Percentiles rank a stretch among this genome's conserved stretches.
phyloP scores from a whole-genome alignment of 1,139 yeast genomes.

The Geotrichum fermentans region DNA sequence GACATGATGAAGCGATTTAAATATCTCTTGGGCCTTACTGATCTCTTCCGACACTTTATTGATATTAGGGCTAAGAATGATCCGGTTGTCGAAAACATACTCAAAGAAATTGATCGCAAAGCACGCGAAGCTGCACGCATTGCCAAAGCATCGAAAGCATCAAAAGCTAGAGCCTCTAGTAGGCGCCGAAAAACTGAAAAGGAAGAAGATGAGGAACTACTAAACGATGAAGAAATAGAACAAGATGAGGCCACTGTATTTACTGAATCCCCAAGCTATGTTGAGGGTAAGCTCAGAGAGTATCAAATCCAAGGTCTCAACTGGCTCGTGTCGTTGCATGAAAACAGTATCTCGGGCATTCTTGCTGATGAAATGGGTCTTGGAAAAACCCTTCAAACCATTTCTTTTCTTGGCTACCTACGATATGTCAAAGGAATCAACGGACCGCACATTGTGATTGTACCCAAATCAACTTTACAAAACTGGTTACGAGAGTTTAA shows the following conservation, averaged over 20 bases:
- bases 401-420: conserved; percentile 68
- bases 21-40: conserved; percentile 77
- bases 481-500: conserved; percentile 94
- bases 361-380: conserved; percentile 98
- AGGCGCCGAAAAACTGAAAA: conserved; percentile 65
- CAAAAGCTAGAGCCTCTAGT: conserved; percentile 28
- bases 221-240: conserved; percentile 65
- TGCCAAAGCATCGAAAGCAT: conserved; percentile 13
- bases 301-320: conserved; percentile 91
- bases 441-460: conserved; percentile 90
- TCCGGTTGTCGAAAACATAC: conserved; percentile 56
- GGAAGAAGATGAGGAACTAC: conserved; percentile 86
- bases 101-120: conserved; percentile 50
- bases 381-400: conserved; percentile 61
- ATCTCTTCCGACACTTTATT: conserved; percentile 83
- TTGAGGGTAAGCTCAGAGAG: conserved; percentile 54
- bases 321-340: conserved; percentile 80
- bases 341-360: conserved; percentile 81
- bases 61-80: conserved; percentile 78
- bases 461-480: conserved; percentile 91
- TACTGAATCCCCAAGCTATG: conserved; percentile 74
- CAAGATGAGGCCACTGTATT: conserved; percentile 49
- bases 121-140: conserved; percentile 29
- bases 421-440: conserved; percentile 68
- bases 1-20: conserved; percentile 58